Percentiles rank a stretch among this genome's conserved stretches.
These are phyloP conservation scores for Xylariaceae sp. DNA, from an alignment of 2,329 filamentous ascomycete genomes.

Conservation along the genomic window DNA sequence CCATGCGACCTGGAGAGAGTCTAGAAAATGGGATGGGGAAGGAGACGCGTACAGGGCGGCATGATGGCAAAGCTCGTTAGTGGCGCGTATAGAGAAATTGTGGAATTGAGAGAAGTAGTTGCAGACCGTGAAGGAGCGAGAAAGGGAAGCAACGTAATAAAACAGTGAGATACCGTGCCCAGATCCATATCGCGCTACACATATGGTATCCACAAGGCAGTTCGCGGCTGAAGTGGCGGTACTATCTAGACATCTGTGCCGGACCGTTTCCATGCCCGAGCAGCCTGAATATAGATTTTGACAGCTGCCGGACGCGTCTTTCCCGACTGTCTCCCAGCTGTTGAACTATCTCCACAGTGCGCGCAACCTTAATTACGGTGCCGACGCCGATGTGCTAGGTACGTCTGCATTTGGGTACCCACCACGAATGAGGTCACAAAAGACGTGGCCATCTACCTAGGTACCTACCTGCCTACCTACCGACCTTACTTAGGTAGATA, in stretches of 20 bases:
- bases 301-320: background rate
- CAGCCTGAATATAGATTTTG: no score
- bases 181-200: background rate
- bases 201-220: background rate
- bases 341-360: no score
- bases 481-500: background rate
- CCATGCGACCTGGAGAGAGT: background rate
- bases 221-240: background rate
- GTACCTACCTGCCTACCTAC: background rate
- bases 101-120: background rate
- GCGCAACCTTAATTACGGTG: no score
- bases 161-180: background rate
- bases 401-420: no score
- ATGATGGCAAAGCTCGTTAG: constrained; percentile 7
- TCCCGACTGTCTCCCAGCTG: background rate
- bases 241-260: background rate
- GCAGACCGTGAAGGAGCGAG: background rate
- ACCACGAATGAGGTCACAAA: no score
- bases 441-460: background rate
- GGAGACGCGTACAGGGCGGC: constrained; percentile 21
- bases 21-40: background rate
- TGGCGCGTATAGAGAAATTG: constrained; percentile 6
- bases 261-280: background rate
- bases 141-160: background rate
- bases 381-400: no score